Evolutionary conservation across 2,329 filamentous ascomycete species (phyloP), one percentile per base, ranked within the genome.

Genomic region (Dactylellina sp.): DNA sequence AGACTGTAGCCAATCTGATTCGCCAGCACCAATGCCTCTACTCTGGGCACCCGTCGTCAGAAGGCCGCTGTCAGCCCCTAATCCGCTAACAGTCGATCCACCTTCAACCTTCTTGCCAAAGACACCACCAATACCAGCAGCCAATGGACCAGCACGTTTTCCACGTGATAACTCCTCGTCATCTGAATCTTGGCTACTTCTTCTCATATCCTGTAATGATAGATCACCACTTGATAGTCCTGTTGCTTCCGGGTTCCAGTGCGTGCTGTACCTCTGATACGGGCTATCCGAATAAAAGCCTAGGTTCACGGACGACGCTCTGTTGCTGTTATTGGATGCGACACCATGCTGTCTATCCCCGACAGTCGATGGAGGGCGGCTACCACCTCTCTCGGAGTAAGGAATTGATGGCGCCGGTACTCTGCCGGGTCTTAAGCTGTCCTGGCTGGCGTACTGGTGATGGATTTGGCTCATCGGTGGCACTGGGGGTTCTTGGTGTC

Each of bases 1-100:
- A 57, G 85, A 83, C 28, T 83, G 83, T 52, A 89, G 80, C 88
- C 88, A 92, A 25, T 86, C 86, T 1, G 84, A 84, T 47, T 75
- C 65, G 16, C 56, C 55, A 7, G 46, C 39, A 49, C 18, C 22
- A 9, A 18, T 28, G 12, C 60, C 40, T 47, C 52, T 44, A 16
- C 16, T 53, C 40, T 65, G 57, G 14, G 42, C 37, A 7, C 52
- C 53, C 4, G 68, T 16, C 11, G 55, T 47, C 16, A 74, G 42
- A 40, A 74, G 46, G 7, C 55, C 55, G 25, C 70, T 74, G 12
- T 74, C 61, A 25, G 70, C 70, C 3, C 70, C 70, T 14, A 56
- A 24, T n/a, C 61, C 70, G 35, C 70, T 66, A 24, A 40, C 50
- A 9, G 70, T 66, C 16, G 70, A 74, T 11, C 68, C 49, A 7